A percentile compares a stretch with the other conserved stretches of the same genome.
phyloP scores from a whole-genome alignment of 306 rosid species.

The Dryas drummondii region DNA sequence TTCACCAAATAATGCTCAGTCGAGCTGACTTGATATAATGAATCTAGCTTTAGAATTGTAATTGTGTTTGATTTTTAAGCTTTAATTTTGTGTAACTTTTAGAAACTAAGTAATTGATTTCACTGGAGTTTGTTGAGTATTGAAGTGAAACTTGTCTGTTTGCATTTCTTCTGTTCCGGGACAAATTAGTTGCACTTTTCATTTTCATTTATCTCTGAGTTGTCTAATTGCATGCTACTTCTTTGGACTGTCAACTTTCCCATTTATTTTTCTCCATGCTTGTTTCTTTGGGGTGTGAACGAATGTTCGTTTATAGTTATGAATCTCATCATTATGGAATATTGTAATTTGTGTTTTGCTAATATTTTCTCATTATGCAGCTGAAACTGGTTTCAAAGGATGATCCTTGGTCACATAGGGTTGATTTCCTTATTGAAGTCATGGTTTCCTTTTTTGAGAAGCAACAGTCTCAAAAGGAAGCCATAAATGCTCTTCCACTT shows the following conservation, averaged over 20 bases:
- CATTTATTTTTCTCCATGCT: neutral
- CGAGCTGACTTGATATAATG: neutral
- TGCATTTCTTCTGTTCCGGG: neutral
- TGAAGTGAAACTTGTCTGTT: neutral
- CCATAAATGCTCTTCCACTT: slow-evolving; percentile 95
- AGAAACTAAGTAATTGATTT: neutral
- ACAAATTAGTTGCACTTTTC: neutral
- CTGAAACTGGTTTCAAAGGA: slow-evolving; percentile 80
- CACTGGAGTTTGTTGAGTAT: neutral
- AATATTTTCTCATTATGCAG: slow-evolving; percentile 49
- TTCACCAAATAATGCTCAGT: neutral
- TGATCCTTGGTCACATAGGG: slow-evolving; percentile 94
- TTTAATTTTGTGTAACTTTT: neutral
- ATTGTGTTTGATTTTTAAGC: neutral
- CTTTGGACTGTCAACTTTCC: neutral
- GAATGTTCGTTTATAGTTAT: neutral
- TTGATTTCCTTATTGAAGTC: slow-evolving; percentile 91
- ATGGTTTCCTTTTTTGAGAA: slow-evolving; percentile 93
- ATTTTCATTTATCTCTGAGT: neutral
- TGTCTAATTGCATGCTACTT: neutral
- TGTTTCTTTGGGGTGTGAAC: neutral
- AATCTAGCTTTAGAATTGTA: neutral
- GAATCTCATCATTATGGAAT: neutral
- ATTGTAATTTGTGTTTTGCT: neutral
- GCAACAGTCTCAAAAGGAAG: slow-evolving; percentile 96